Percentiles rank a stretch among this genome's conserved stretches.
These are phyloP conservation scores for Serendipita sp. DNA, from an alignment of 768 basidiomycete species.

Conservation along the genomic window DNA sequence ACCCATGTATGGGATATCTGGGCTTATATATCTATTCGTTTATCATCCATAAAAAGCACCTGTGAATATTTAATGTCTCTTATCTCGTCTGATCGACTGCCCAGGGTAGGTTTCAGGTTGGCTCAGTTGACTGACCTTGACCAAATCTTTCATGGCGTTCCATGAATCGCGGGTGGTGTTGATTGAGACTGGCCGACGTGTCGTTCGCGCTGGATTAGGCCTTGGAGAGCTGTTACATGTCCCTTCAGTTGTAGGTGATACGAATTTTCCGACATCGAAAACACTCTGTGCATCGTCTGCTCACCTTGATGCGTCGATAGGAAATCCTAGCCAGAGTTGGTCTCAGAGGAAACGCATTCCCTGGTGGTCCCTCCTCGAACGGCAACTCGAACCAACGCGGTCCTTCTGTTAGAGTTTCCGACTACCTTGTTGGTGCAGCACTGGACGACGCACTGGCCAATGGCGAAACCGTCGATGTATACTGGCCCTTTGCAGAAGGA, in stretches of 20 bases:
- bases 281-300: constrained; percentile 5
- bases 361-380: not conserved
- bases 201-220: constrained; percentile 61
- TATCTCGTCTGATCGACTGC: not conserved
- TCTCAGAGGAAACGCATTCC: constrained; percentile 29
- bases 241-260: constrained; percentile 54
- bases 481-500: constrained; percentile 69
- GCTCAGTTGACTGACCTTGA: not conserved
- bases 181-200: constrained; percentile 60
- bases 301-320: constrained; percentile 24
- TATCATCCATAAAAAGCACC: not conserved
- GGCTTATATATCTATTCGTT: not conserved
- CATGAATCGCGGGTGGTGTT: constrained; percentile 70
- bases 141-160: constrained; percentile 26
- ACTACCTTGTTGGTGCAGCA: constrained; percentile 68
- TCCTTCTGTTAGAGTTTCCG: constrained; percentile 41
- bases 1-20: not conserved
- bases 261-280: not conserved
- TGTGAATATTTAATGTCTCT: not conserved
- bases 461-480: constrained; percentile 56
- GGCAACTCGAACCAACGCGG: constrained; percentile 15
- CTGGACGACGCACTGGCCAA: constrained; percentile 66
- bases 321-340: constrained; percentile 72
- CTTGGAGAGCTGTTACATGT: constrained; percentile 62
- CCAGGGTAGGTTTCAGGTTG: not conserved